Evolutionary conservation across 139 green algal species (phyloP).

Genomic region (Chlamydomonas urium): DNA sequence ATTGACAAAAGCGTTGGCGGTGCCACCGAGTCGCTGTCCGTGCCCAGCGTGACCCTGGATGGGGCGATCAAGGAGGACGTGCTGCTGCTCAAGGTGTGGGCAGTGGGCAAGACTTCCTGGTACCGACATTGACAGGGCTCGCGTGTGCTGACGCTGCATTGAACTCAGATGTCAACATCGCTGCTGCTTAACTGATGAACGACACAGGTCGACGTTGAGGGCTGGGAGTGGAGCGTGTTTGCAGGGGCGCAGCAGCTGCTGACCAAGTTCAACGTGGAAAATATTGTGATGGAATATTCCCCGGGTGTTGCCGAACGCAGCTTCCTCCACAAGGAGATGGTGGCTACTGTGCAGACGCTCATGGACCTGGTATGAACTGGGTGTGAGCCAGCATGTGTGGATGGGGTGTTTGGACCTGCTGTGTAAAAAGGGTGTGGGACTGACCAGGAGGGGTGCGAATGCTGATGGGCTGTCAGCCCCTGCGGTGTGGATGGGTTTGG

Average conservation of each 20-base stretch:
- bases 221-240: conserved; percentile 51
- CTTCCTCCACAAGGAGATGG: conserved; percentile 23
- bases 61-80: conserved; percentile 15
- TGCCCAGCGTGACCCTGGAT: background rate
- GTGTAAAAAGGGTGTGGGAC: too few relatives aligned
- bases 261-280: conserved; percentile 27
- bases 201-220: conserved; percentile 85
- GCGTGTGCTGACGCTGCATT: too few relatives aligned
- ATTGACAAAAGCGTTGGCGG: conserved; percentile 8
- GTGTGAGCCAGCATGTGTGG: too few relatives aligned
- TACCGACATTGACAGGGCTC: too few relatives aligned
- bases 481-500: too few relatives aligned
- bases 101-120: too few relatives aligned
- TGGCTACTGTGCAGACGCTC: conserved; percentile 37
- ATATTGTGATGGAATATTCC: conserved; percentile 69
- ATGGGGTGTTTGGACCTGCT: too few relatives aligned
- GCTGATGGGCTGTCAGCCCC: too few relatives aligned
- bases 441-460: too few relatives aligned
- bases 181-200: too few relatives aligned
- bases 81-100: conserved; percentile 11
- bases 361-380: conserved; percentile 36
- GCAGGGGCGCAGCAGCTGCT: conserved; percentile 20
- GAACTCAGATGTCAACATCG: too few relatives aligned
- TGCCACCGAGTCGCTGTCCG: background rate
- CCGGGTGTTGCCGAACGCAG: conserved; percentile 42